Conservation (phyloP, 192 early-diverging fungal species). For the Coemansia sp. region DNA sequence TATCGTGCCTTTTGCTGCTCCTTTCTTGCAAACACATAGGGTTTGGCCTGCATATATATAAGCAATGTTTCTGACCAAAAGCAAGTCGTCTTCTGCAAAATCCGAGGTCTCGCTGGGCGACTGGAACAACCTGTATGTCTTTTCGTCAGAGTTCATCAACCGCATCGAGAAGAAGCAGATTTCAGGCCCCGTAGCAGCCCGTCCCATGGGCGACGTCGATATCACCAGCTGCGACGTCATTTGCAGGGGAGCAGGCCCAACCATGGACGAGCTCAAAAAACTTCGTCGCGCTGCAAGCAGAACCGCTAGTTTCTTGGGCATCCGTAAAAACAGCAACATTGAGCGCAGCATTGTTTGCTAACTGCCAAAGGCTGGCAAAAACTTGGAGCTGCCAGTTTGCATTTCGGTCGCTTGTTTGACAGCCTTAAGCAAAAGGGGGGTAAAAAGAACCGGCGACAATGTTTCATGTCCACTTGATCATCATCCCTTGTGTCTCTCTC, state of each 20-base stretch:
- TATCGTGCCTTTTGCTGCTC: no score
- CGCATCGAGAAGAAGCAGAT: constrained; percentile 47
- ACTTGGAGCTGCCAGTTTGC: no score
- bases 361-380: no score
- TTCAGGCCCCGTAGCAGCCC: constrained; percentile 41
- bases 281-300: constrained; percentile 39
- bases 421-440: no score
- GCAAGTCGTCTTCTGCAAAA: no score
- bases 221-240: constrained; percentile 51
- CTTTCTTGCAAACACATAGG: no score
- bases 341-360: constrained; percentile 38
- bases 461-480: constrained; percentile 15
- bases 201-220: constrained; percentile 48
- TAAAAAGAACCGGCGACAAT: no score
- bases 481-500: constrained; percentile 9
- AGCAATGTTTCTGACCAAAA: constrained; percentile 36
- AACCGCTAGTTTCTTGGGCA: constrained; percentile 38
- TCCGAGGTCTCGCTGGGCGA: no score
- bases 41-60: neutral
- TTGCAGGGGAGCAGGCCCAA: constrained; percentile 41
- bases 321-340: constrained; percentile 44
- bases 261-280: constrained; percentile 31
- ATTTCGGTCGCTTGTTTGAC: no score
- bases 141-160: constrained; percentile 48
- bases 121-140: constrained; percentile 33